These are phyloP conservation scores for Epithele typhae DNA, from an alignment of 768 basidiomycete genomes.

Conservation along the genomic window DNA sequence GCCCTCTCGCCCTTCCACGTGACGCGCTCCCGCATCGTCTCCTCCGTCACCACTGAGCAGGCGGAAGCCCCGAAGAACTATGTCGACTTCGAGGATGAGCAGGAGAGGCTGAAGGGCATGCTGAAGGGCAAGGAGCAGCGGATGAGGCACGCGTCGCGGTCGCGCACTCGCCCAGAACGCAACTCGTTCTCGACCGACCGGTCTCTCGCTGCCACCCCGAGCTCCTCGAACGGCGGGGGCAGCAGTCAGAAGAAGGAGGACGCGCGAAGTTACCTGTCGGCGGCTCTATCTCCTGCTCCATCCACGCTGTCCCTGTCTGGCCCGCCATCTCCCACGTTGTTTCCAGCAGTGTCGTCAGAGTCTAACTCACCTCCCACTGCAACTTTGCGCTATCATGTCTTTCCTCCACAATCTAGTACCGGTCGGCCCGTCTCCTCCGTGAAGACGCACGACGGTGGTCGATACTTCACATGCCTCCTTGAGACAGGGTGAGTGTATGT, in stretches of 20 bases:
- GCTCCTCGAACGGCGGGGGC: neutral
- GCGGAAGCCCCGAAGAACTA: slow-evolving; percentile 76
- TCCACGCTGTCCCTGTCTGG: slow-evolving; percentile 18
- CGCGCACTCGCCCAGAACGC: slow-evolving; percentile 4
- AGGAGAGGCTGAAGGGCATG: slow-evolving; percentile 70
- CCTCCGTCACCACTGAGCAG: slow-evolving; percentile 65
- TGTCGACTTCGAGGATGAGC: slow-evolving; percentile 80
- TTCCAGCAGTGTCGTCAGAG: slow-evolving; percentile 23
- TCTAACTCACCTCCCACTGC: slow-evolving; percentile 7
- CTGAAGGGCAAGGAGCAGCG: slow-evolving; percentile 50
- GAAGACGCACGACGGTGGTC: slow-evolving; percentile 36
- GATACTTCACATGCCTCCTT: slow-evolving; percentile 51
- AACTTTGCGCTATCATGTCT: slow-evolving; percentile 30
- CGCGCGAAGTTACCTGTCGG: slow-evolving; percentile 5
- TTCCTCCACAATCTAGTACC: slow-evolving; percentile 42
- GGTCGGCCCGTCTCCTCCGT: slow-evolving; percentile 44
- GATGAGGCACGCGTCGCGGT: slow-evolving; percentile 18
- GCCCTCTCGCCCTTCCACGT: slow-evolving; percentile 44
- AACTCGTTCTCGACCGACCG: neutral
- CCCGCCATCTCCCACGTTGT: slow-evolving; percentile 21
- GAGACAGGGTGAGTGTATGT: slow-evolving; percentile 52
- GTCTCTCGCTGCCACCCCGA: neutral
- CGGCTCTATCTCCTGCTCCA: slow-evolving; percentile 15
- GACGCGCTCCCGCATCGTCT: slow-evolving; percentile 60
- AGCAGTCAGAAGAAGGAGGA: slow-evolving; percentile 8